These are phyloP conservation scores for Areca catechu DNA, from an alignment of 176 grass and related monocot species.

Conservation along the genomic window DNA sequence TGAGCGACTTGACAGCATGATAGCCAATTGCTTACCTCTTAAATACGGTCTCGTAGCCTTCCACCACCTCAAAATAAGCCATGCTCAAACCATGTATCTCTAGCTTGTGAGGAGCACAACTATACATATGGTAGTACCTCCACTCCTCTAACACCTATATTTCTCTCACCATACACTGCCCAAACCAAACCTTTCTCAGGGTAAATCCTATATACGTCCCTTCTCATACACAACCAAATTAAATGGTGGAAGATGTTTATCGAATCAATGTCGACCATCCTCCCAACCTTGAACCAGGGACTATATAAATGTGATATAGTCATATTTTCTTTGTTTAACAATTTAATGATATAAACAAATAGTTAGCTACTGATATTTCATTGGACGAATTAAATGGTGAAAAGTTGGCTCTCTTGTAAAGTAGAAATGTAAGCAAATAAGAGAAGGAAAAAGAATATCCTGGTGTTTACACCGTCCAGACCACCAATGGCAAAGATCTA, in stretches of 20 bases:
- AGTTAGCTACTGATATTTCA: too few species aligned
- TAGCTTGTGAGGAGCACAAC: slow-evolving; percentile 65
- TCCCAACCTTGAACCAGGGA: slow-evolving; percentile 74
- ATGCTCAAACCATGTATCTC: slow-evolving; percentile 56
- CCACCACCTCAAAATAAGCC: slow-evolving; percentile 62
- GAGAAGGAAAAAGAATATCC: too few species aligned
- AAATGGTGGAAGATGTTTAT: slow-evolving; percentile 84
- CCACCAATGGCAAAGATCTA: too few species aligned
- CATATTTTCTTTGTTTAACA: too few species aligned
- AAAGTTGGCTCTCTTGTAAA: too few species aligned
- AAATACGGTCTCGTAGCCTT: slow-evolving; percentile 81
- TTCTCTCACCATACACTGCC: slow-evolving; percentile 39
- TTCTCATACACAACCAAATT: slow-evolving; percentile 48
- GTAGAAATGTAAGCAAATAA: too few species aligned
- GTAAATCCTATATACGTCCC: slow-evolving; percentile 54
- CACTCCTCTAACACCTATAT: neutral
- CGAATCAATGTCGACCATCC: slow-evolving; percentile 35
- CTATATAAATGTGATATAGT: too few species aligned
- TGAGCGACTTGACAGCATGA: too few species aligned
- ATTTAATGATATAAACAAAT: too few species aligned
- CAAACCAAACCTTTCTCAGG: slow-evolving; percentile 75
- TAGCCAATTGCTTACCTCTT: slow-evolving; percentile 34
- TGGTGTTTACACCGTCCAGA: too few species aligned
- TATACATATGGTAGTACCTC: slow-evolving; percentile 51
- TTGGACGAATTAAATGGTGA: too few species aligned